phyloP scores from a whole-genome alignment of 2,329 filamentous ascomycete genomes.

The Fusarium pseudograminearum region DNA sequence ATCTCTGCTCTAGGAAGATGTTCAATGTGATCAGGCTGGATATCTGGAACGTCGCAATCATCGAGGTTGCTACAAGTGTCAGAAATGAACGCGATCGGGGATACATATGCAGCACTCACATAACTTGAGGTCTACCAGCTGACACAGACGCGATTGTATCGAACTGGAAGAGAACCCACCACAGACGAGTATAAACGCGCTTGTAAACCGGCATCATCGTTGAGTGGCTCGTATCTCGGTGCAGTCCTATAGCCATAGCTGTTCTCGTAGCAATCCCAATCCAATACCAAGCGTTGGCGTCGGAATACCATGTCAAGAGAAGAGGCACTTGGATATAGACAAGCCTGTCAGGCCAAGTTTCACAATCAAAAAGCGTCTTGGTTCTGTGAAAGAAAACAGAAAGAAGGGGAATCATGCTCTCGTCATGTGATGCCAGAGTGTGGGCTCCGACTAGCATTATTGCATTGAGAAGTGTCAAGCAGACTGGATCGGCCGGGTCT shows the following conservation, averaged over 20 bases:
- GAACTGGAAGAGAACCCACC: conserved; percentile 23
- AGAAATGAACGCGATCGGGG: fast-evolving
- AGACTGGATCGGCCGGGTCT: neutral
- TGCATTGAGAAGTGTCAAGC: conserved; percentile 13
- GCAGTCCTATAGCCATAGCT: conserved; percentile 15
- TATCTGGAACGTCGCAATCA: conserved; percentile 2
- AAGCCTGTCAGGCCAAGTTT: conserved; percentile 15
- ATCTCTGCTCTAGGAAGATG: neutral
- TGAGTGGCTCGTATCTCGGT: conserved; percentile 13
- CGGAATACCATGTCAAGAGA: conserved; percentile 15
- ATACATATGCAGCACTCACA: neutral
- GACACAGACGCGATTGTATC: conserved; percentile 16
- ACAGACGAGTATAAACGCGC: conserved; percentile 6
- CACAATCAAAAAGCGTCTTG: neutral
- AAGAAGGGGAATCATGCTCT: neutral
- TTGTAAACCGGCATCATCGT: conserved; percentile 15
- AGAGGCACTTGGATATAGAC: conserved; percentile 6
- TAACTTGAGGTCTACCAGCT: conserved; percentile 14
- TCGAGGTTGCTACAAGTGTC: neutral
- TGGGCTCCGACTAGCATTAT: conserved; percentile 20
- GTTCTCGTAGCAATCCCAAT: conserved; percentile 17
- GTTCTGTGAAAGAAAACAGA: conserved; percentile 6
- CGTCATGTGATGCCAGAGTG: conserved; percentile 1
- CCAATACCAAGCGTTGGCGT: conserved; percentile 21
- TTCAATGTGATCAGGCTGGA: neutral